These are phyloP conservation scores for Candida verbasci DNA, from an alignment of 805 yeast genomes.

Conservation along the genomic window DNA sequence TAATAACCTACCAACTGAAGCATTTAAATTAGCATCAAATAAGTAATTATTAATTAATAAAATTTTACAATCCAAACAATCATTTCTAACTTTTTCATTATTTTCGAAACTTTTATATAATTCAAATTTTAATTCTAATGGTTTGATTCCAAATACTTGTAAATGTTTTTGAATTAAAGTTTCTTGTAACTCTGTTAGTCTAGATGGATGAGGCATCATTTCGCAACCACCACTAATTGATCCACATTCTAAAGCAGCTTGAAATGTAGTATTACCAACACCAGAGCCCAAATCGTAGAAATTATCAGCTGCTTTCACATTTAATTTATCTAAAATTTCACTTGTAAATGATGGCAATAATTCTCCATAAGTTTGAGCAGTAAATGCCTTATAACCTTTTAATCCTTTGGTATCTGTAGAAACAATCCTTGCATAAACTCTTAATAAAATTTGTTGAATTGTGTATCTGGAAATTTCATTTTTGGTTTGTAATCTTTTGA, in stretches of 20 bases:
- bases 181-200: conserved; percentile 57
- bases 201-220: conserved; percentile 78
- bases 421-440: conserved; percentile 72
- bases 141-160: conserved; percentile 57
- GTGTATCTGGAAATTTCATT: conserved; percentile 29
- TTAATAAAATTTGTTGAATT: conserved; percentile 65
- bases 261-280: conserved; percentile 87
- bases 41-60: conserved; percentile 78
- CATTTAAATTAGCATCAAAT: conserved; percentile 72
- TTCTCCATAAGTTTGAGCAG: conserved; percentile 90
- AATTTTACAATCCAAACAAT: conserved; percentile 62
- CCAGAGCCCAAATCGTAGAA: conserved; percentile 92
- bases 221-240: conserved; percentile 85
- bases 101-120: conserved; percentile 68
- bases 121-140: conserved; percentile 55
- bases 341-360: conserved; percentile 73
- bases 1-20: conserved; percentile 60
- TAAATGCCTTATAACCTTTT: conserved; percentile 75
- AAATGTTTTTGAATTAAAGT: conserved; percentile 56
- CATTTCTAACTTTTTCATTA: conserved; percentile 50
- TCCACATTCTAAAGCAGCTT: conserved; percentile 84
- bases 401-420: conserved; percentile 66
- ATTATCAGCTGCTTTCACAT: conserved; percentile 46
- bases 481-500: conserved; percentile 16
- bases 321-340: conserved; percentile 56